phyloP scores from a whole-genome alignment of 208 protist genomes.

The Leishmania lainsoni region DNA sequence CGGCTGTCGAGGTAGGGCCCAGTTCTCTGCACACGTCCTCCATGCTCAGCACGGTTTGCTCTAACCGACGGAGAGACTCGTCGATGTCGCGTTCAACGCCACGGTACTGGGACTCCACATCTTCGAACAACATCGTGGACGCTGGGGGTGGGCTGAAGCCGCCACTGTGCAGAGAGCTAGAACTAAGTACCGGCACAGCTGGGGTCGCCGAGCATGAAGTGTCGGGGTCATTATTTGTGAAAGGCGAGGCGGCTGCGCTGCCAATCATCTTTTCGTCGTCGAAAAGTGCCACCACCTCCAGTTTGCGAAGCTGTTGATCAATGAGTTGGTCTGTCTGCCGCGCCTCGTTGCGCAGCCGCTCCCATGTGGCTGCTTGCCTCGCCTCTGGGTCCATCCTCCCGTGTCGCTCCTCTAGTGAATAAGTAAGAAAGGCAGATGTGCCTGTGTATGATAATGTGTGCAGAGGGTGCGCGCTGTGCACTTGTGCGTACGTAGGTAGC shows the following conservation, averaged over 20 bases:
- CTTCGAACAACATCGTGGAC: conserved; percentile 6
- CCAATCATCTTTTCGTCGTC: conserved; percentile 28
- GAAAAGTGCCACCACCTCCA: conserved; percentile 51
- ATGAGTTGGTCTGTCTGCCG: conserved; percentile 60
- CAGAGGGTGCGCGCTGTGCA: background rate
- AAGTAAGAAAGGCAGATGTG: background rate
- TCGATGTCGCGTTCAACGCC: conserved; percentile 28
- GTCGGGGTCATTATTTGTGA: background rate
- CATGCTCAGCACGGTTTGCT: conserved; percentile 35
- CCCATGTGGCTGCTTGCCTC: conserved; percentile 43
- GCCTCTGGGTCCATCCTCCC: conserved; percentile 17
- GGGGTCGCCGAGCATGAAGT: conserved; percentile 5
- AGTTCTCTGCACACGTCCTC: conserved; percentile 30
- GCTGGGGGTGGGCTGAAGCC: background rate
- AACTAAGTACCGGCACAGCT: background rate
- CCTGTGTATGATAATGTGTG: background rate
- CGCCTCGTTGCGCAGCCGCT: conserved; percentile 68
- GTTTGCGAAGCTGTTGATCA: conserved; percentile 54
- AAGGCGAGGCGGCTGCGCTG: conserved; percentile 1
- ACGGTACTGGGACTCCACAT: conserved; percentile 32
- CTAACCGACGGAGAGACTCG: conserved; percentile 23
- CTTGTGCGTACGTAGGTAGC: background rate
- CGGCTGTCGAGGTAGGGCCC: conserved; percentile 28
- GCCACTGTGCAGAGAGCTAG: background rate
- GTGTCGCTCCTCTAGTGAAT: background rate